phyloP scores from a whole-genome alignment of 306 rosid species.

The Sindora glabra region DNA sequence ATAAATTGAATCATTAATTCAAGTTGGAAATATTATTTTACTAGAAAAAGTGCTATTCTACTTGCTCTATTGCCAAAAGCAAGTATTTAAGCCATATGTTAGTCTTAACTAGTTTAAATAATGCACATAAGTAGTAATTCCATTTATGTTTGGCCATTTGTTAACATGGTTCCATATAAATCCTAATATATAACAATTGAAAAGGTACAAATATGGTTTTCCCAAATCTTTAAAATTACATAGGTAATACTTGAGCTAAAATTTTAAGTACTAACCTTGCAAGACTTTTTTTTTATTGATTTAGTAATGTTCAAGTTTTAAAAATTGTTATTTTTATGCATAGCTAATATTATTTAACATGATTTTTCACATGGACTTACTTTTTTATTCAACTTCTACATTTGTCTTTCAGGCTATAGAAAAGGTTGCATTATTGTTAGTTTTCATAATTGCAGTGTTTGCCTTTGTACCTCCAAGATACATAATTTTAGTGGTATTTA shows the following conservation, averaged over 20 bases:
- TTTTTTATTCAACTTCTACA: too few species aligned
- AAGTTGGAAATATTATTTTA: slow-evolving; percentile 76
- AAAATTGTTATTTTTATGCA: too few species aligned
- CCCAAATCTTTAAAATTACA: background rate
- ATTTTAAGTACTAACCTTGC: too few species aligned
- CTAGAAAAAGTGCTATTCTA: slow-evolving; percentile 81
- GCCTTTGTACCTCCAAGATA: slow-evolving; percentile 60
- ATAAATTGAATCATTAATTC: slow-evolving; percentile 65
- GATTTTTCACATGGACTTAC: too few species aligned
- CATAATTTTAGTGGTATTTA: slow-evolving; percentile 39
- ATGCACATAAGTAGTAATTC: too few species aligned
- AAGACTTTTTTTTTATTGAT: too few species aligned
- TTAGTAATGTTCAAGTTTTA: too few species aligned
- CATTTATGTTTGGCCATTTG: too few species aligned
- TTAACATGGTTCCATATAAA: too few species aligned
- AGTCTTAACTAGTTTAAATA: background rate
- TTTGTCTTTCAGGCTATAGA: slow-evolving; percentile 65
- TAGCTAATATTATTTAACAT: too few species aligned
- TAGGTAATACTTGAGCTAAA: too few species aligned
- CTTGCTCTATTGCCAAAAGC: slow-evolving; percentile 83
- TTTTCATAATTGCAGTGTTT: slow-evolving; percentile 48
- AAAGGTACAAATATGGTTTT: background rate
- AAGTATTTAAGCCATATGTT: slow-evolving; percentile 13
- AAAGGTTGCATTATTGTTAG: slow-evolving; percentile 49
- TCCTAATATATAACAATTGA: too few species aligned